Evolutionary conservation across 208 protist genomes (phyloP), one percentile per base, ranked within the genome.

Genomic region (Wallacemonas collosoma): DNA sequence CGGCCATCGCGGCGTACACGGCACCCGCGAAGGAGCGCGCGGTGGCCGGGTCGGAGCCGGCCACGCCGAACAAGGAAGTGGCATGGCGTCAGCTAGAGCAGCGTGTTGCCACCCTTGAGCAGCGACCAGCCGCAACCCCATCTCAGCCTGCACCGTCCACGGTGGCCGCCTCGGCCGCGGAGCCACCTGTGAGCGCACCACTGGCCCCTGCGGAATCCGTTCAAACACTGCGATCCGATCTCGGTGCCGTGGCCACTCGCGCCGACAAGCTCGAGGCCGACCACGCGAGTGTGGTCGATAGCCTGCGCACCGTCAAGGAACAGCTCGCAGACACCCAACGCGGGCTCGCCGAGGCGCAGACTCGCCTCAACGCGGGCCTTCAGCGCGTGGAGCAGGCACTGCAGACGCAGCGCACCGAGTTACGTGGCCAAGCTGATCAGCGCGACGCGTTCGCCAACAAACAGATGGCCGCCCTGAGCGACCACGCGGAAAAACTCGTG

Each of bases 401-500:
- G 41, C 60, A 51, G 60, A 38, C 44, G 43, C 60, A 65, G 60
- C 38, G 43, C 15, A 26, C 11, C 43, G 60, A 65, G 60, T 51
- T 6, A 41, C 60, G 60, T 7, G 60, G 60, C 8, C 43, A 44
- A n/a, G 14, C 50, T 8, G 40, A 65, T 12, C 64, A 17, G 11
- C 64, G 45, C 26, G 50, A 54, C 48, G 26, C 14, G 15, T 55
- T 69, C 47, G 12, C 40, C 3, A 41, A 57, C 12, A 38, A 58
- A 36, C 64, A 69, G 35, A 36, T 60, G 44, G 38, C 38, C 0
- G 50, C 51, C 6, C 64, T 69, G 1, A 58, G 15, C 36, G 47
- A 57, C 15, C 64, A 69, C 48, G 64, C 41, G 15, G 51, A 57
- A 48, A 7, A 6, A 38, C 64, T 69, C 35, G 48, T 60, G 64